Base-by-base conservation (phyloP, 2,329 filamentous ascomycete genomes). In the Colletotrichum filicis region DNA sequence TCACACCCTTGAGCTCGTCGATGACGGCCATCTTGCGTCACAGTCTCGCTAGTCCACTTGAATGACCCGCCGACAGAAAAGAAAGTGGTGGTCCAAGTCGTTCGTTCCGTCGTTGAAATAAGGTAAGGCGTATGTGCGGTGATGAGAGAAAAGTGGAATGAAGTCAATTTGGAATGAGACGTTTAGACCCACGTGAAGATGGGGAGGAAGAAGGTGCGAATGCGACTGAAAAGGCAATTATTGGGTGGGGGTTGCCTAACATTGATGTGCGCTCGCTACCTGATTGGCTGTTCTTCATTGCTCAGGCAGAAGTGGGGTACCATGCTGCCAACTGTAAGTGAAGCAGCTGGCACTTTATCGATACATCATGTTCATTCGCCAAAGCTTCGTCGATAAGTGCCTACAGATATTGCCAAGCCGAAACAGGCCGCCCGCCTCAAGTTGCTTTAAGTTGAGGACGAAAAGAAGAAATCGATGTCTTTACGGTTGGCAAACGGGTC, bases 11-110 rank as follows among this genome's bases (percentile, higher is more conserved):
- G 1, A 79, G n/a, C 6, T 71, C 74, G 14, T 73, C 22, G 26
- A 79, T 68, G 24, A 80, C 63, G 2, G 77, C 78, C 79, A 80
- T 80, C 22, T 35, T 67, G 32, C n/a, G 28, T 53, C 11, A 42
- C 11, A 46, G n/a, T 14, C 28, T 22, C 30, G 35, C n/a, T 14
- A 26, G 22, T 22, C 14, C 53, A 53, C 57, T 60, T 35, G 57
- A 49, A 49, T 14, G 4, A 24, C 24, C 52, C 24, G n/a, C 52
- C 11, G 11, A 28, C 4, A 12, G 52, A n/a, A n/a, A 9, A 26
- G 14, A 55, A 8, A 12, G 32, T 19, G 56, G 24, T n/a, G 60
- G 19, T n/a, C 19, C 22, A n/a, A 46, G 46, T 24, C 16, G 26
- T 6, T 26, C 24, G 26, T 6, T 26, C 19, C 3, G 16, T 55